Evolutionary conservation across 176 grass and related monocot genomes (phyloP).

Genomic region (Ananas comosus): DNA sequence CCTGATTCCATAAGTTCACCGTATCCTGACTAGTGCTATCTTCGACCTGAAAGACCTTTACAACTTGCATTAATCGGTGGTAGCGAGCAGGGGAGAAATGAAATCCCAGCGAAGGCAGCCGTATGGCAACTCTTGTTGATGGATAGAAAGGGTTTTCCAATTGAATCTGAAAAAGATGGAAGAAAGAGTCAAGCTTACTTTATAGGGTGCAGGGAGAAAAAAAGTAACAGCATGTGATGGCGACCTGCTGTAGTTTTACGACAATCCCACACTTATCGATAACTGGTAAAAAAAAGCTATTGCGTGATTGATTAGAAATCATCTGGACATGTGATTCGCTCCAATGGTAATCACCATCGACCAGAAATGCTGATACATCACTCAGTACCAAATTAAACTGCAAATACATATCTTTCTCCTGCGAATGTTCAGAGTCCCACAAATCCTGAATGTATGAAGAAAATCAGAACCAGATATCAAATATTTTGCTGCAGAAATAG

Average conservation of each 20-base stretch:
- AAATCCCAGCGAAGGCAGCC: conserved; percentile 87
- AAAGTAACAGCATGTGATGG: conserved; percentile 1
- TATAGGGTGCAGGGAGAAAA: background rate
- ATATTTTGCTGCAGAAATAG: conserved; percentile 13
- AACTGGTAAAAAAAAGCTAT: conserved; percentile 57
- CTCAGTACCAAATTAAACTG: conserved; percentile 91
- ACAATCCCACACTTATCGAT: conserved; percentile 92
- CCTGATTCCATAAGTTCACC: conserved; percentile 65
- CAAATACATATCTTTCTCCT: conserved; percentile 77
- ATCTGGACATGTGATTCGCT: conserved; percentile 35
- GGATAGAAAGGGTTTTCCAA: conserved; percentile 78
- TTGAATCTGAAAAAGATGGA: conserved; percentile 48
- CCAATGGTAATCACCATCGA: conserved; percentile 91
- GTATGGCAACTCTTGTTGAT: conserved; percentile 77
- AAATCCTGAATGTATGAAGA: conserved; percentile 61
- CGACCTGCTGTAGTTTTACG: conserved; percentile 91
- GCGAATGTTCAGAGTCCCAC: conserved; percentile 60
- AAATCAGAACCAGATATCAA: conserved; percentile 16
- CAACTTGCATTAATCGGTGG: conserved; percentile 86
- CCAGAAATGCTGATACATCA: conserved; percentile 95
- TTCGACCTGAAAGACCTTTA: conserved; percentile 68
- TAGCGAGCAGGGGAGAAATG: conserved; percentile 96
- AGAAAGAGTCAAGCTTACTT: conserved; percentile 12
- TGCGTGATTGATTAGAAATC: background rate
- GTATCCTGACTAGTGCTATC: conserved; percentile 37